Base-by-base conservation (phyloP, 176 grass and related monocot species). In the Rhynchospora breviuscula region DNA sequence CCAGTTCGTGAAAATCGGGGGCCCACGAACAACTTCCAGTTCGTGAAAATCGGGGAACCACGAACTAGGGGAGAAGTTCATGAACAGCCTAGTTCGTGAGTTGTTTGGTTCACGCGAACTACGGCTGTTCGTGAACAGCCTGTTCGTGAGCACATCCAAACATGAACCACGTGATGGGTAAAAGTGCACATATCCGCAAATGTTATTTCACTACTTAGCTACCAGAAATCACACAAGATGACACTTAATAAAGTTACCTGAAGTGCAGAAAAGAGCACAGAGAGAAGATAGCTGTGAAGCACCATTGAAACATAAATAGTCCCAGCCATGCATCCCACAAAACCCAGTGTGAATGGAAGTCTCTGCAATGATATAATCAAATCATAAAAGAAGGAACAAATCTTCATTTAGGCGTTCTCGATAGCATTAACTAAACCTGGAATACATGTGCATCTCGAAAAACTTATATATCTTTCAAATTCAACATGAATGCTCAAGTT, bases 271-370 rank as follows among this genome's bases (percentile, higher is more conserved):
- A 99, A 95, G 79, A 99, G 89, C 64, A 99, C 96, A 0, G 96
- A 99, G 58, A 99, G 88, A 86, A 99, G 87, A 85, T 99, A 99
- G 64, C 91, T 99, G 86, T 93, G 96, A 84, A 99, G 93, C 77
- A 95, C 89, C 86, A 99, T 95, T 33, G 96, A 99, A 73, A 93
- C 93, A 86, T 99, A 99, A 57, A 99, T 93, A 0, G 96, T 95
- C 77, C 96, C 96, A 14, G 90, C 86, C 93, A 99, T 99, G 83
- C 96, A 94, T 64, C 96, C 93, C 19, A 90, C 86, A 83, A 99
- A 93, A 46, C 91, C 91, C 23, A 88, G 31, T 70, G 96, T 92
- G 77, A 99, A 95, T 2, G 91, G 96, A 21, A 99, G 65, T 56
- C 93, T 92, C 96, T 99, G 93, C 66, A 90, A 29, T 21, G 14